Conservation (phyloP, 768 basidiomycete genomes). For the Leucosporidium creatinivorum region DNA sequence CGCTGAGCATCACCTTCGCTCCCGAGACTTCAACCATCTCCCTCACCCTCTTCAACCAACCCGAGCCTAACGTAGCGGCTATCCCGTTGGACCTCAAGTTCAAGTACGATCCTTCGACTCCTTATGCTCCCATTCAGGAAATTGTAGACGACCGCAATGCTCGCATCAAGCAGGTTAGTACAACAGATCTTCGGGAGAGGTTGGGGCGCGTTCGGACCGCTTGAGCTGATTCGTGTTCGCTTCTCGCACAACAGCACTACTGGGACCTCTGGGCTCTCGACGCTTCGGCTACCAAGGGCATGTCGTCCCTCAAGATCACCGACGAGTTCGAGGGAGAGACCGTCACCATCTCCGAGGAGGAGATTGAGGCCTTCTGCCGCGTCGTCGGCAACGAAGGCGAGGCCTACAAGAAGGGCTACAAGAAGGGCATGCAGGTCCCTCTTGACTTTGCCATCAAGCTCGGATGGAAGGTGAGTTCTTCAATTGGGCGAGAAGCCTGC, state of each 20-base stretch:
- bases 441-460: conserved; percentile 99
- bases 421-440: conserved; percentile 66
- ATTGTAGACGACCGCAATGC: conserved; percentile 70
- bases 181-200: neutral
- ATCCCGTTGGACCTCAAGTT: conserved; percentile 78
- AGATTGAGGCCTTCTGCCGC: conserved; percentile 80
- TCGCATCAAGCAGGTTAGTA: conserved; percentile 58
- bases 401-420: conserved; percentile 72
- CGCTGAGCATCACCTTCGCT: conserved; percentile 33
- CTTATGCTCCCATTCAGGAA: conserved; percentile 85
- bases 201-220: neutral
- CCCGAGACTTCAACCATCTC: conserved; percentile 29
- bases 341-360: conserved; percentile 61
- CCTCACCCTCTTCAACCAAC: conserved; percentile 33
- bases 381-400: conserved; percentile 91
- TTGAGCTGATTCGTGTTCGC: neutral
- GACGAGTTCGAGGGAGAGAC: conserved; percentile 81
- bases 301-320: conserved; percentile 70
- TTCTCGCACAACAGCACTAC: conserved; percentile 57
- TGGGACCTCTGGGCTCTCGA: conserved; percentile 98
- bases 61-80: conserved; percentile 40
- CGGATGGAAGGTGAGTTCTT: conserved; percentile 79
- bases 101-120: conserved; percentile 76
- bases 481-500: neutral
- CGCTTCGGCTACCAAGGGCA: conserved; percentile 47